phyloP scores from a whole-genome alignment of 2,329 filamentous ascomycete species.

The Allantophomopsis cytisporea region DNA sequence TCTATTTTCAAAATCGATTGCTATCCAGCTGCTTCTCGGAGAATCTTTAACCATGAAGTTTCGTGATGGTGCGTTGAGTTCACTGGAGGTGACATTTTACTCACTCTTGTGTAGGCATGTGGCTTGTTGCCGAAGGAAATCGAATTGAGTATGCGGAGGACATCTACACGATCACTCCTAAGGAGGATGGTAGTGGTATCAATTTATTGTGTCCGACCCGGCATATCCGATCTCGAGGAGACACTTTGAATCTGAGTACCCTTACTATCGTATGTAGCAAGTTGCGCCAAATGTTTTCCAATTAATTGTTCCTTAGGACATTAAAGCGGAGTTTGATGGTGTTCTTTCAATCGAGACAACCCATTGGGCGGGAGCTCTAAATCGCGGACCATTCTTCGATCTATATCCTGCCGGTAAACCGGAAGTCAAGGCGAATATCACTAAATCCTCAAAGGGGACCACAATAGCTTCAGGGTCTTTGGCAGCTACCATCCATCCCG shows the following conservation, averaged over 20 bases:
- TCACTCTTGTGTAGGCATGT: conserved; percentile 32
- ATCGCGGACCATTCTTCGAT: conserved; percentile 41
- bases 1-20: too few relatives aligned
- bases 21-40: too few relatives aligned
- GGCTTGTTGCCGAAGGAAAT: conserved; percentile 47
- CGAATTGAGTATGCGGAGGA: conserved; percentile 54
- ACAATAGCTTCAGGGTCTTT: conserved; percentile 36
- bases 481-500: conserved; percentile 33
- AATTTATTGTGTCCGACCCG: conserved; percentile 42
- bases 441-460: conserved; percentile 27
- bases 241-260: conserved; percentile 40
- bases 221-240: conserved; percentile 37
- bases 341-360: conserved; percentile 45
- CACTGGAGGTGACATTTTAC: background rate
- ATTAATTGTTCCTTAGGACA: conserved; percentile 22
- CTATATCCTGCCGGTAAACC: conserved; percentile 39
- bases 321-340: conserved; percentile 41
- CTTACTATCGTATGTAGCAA: conserved; percentile 29
- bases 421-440: conserved; percentile 22
- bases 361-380: conserved; percentile 39
- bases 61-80: conserved; percentile 31
- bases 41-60: conserved; percentile 34
- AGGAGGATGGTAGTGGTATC: conserved; percentile 30
- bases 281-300: too few relatives aligned
- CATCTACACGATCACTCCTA: conserved; percentile 33